phyloP scores from a whole-genome alignment of 1,284 basidiomycete species.

The Anthracocystis setariae region DNA sequence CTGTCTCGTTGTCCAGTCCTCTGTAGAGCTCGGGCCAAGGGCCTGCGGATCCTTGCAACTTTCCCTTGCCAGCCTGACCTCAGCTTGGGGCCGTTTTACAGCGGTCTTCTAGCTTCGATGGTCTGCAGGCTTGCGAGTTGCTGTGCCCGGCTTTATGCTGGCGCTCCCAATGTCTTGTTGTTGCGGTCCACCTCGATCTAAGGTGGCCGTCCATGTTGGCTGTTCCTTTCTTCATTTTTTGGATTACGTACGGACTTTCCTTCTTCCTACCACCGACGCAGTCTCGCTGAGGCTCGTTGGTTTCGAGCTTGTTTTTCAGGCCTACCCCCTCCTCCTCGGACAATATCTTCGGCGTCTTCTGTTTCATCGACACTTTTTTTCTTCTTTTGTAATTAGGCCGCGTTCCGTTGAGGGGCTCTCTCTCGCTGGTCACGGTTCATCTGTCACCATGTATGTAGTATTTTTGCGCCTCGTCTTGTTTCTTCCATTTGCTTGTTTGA shows the following conservation, averaged over 20 bases:
- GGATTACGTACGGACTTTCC: background rate
- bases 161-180: constrained; percentile 6
- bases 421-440: background rate
- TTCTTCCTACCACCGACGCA: background rate
- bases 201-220: background rate
- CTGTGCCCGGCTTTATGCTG: background rate
- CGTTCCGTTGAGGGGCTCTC: background rate
- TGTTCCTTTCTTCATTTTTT: background rate
- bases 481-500: background rate
- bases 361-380: background rate
- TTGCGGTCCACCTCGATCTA: background rate
- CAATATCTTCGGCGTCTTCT: background rate
- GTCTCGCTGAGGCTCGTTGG: background rate
- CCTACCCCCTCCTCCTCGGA: background rate
- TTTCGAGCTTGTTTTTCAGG: background rate
- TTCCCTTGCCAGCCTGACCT: constrained; percentile 20
- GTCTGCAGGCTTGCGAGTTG: constrained; percentile 9
- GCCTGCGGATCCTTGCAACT: constrained; percentile 1
- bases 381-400: background rate
- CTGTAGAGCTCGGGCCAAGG: background rate
- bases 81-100: constrained; percentile 1
- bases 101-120: constrained; percentile 6
- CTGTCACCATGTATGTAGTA: constrained; percentile 15
- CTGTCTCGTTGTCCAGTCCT: constrained; percentile 1
- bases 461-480: background rate